Evolutionary conservation across 371 early-diverging fungal species (phyloP), one percentile per base, ranked within the genome.

Genomic region (Syncephalis fuscata): DNA sequence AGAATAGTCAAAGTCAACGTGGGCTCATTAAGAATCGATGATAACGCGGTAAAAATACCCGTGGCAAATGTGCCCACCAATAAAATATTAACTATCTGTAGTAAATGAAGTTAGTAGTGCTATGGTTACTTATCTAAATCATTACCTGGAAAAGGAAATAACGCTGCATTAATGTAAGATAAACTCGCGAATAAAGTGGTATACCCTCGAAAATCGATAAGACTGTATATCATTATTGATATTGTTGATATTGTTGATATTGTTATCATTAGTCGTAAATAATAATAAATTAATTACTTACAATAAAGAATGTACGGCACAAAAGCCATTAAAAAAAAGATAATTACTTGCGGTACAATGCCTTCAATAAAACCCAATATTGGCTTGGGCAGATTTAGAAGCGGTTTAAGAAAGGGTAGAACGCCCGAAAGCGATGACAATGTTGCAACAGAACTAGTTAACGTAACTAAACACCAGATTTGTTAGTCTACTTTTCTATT

Each of bases 61-160:
- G 67, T 67, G 27, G 81, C 70, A 46, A 88, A 59, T 16, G 84
- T 82, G 16, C 79, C 70, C 8, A 82, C 71, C 19, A 87, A 57
- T n/a, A 86, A 76, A 15, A 88, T 75, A 66, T 82, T 82, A 59
- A 87, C 64, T 45, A 86, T 64, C 73, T 77, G 60, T 10, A 23
- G 7, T 2, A 9, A 10, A 22, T 7, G 7, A 4, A 14, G 19
- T 7, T 39, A 48, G n/a, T n/a, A n/a, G n/a, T n/a, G n/a, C n/a
- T n/a, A n/a, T n/a, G n/a, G n/a, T n/a, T 32, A 32, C 7, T 32
- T 32, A 32, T 7, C 21, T 39, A 16, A 1, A 45, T 51, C 38
- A 46, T 47, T 58, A 68, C 71, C 62, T 78, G 67, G 60, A 90
- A 90, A 53, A 76, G 68, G 59, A 75, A 88, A 64, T 74, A 86